phyloP scores from a whole-genome alignment of 2,329 filamentous ascomycete genomes.

The Paracorniculantispora psalliotae region DNA sequence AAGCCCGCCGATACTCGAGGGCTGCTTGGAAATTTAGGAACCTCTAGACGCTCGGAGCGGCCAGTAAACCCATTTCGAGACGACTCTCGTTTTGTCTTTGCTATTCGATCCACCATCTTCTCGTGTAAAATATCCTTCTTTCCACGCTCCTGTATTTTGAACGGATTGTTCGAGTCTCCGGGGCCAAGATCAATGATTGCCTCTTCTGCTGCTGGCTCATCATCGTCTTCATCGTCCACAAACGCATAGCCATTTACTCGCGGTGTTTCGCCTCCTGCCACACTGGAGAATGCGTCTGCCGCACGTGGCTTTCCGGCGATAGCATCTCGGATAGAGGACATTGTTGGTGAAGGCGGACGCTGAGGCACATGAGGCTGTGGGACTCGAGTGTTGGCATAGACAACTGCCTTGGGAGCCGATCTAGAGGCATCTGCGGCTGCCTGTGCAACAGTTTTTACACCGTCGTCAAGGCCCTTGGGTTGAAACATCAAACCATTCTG shows the following conservation, averaged over 20 bases:
- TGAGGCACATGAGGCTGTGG: slow-evolving; percentile 42
- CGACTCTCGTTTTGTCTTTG: slow-evolving; percentile 63
- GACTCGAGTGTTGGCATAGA: slow-evolving; percentile 80
- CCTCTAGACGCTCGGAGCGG: slow-evolving; percentile 53
- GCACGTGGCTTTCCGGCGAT: slow-evolving; percentile 67
- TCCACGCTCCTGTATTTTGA: slow-evolving; percentile 70
- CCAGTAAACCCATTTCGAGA: slow-evolving; percentile 55
- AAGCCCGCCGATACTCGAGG: slow-evolving; percentile 52
- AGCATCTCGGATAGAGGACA: slow-evolving; percentile 79
- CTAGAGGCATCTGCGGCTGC: slow-evolving; percentile 64
- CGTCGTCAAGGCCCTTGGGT: slow-evolving; percentile 60
- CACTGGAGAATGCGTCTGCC: slow-evolving; percentile 56
- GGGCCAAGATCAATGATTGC: slow-evolving; percentile 54
- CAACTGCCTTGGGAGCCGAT: slow-evolving; percentile 70
- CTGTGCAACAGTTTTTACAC: slow-evolving; percentile 58
- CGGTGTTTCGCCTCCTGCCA: slow-evolving; percentile 66
- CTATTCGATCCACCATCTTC: slow-evolving; percentile 78
- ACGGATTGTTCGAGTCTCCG: slow-evolving; percentile 67
- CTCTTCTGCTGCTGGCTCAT: slow-evolving; percentile 27
- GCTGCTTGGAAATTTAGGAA: slow-evolving; percentile 67
- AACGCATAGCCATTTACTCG: slow-evolving; percentile 91
- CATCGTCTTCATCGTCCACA: slow-evolving; percentile 73
- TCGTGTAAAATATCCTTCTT: slow-evolving; percentile 78
- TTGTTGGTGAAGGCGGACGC: slow-evolving; percentile 69
- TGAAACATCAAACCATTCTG: slow-evolving; percentile 86